Base-by-base conservation (phyloP, 306 rosid genomes). In the Abrus precatorius region DNA sequence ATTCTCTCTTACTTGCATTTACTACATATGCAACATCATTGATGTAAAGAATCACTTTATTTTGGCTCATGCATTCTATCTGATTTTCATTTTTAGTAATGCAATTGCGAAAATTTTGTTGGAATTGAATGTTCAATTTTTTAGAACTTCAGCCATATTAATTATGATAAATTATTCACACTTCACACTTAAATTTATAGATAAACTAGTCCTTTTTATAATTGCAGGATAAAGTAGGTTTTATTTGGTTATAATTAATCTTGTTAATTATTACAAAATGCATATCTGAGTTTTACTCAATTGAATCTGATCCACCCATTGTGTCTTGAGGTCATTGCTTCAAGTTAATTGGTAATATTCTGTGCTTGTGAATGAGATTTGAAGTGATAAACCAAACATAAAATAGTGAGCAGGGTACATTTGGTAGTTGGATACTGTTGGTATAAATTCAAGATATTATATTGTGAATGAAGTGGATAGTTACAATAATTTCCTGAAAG, bases 1-100 rank as follows among this genome's bases (percentile, higher is more conserved):
- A 56, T 79, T 72, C 68, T 68, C 75, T 71, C 62, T 74, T 34
- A 0, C 56, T 76, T 82, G 36, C 48, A 65, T 74, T 71, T 38
- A 59, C 68, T 69, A 69, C 41, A 44, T 77, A 80, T 75, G 30
- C 69, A 45, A 83, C 33, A 73, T 44, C 27, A 34, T 75, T 40
- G 4, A 33, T 62, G 76, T 27, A 50, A 27, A 76, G 52, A 60
- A 12, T 34, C 71, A 43, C 52, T 45, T 27, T 14, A 47, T 28
- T 40, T 70, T 67, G 74, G 69, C 38, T 74, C 56, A 68, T 43
- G 66, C 69, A 73, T 74, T 40, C 48, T 45, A 5, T 65, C 54
- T 76, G 28, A 43, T 36, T 38, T 52, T 68, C 34, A 72, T 52
- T 66, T 64, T 57, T 20, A 63, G 41, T 27, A 77, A 53, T 60